Evolutionary conservation across 371 early-diverging fungal genomes (phyloP).

Genomic region (Circinella umbellata): DNA sequence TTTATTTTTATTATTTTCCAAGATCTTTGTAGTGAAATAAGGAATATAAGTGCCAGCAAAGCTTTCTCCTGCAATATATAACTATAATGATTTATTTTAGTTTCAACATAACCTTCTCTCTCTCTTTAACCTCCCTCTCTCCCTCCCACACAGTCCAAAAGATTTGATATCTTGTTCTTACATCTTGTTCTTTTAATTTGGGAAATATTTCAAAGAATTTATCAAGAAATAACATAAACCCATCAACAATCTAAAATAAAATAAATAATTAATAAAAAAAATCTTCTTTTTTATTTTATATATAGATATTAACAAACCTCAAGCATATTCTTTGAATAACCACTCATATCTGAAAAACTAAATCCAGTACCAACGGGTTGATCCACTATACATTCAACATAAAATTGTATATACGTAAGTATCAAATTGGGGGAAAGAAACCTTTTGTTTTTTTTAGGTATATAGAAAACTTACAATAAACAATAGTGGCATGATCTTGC

Average conservation of each 20-base stretch:
- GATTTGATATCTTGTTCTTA: conserved; percentile 19
- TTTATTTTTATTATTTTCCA: conserved; percentile 56
- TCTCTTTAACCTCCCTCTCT: too few relatives aligned
- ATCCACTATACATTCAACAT: conserved; percentile 64
- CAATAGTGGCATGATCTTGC: conserved; percentile 73
- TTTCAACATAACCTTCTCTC: too few relatives aligned
- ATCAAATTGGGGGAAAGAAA: too few relatives aligned
- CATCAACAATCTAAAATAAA: conserved; percentile 43
- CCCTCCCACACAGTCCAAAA: too few relatives aligned
- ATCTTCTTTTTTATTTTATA: neutral
- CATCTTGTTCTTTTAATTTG: conserved; percentile 53
- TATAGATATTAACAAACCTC: neutral
- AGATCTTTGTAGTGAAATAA: conserved; percentile 67
- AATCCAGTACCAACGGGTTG: conserved; percentile 90
- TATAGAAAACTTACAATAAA: conserved; percentile 60
- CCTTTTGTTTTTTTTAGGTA: too few relatives aligned
- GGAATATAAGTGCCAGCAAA: conserved; percentile 90
- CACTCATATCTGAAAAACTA: conserved; percentile 54
- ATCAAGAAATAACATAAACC: conserved; percentile 68
- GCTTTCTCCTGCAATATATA: conserved; percentile 87
- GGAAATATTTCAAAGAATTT: conserved; percentile 69
- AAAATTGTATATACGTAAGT: neutral
- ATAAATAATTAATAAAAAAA: neutral
- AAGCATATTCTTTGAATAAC: conserved; percentile 39
- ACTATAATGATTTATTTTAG: conserved; percentile 25